A percentile compares a stretch with the other conserved stretches of the same genome.
These are phyloP conservation scores for Tricholoma matsutake DNA, from an alignment of 768 basidiomycete genomes.

Conservation along the genomic window DNA sequence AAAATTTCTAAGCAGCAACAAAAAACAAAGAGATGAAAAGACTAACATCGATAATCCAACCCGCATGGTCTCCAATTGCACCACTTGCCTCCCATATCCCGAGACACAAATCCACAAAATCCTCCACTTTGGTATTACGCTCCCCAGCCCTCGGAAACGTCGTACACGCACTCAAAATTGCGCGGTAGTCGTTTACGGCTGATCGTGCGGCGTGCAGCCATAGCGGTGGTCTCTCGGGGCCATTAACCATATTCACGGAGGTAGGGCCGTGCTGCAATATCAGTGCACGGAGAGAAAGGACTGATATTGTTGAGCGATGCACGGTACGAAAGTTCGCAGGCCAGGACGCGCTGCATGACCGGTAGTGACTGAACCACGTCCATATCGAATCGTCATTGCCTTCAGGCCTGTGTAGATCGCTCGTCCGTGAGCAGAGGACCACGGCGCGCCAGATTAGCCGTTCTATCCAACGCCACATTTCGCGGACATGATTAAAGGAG, in stretches of 20 bases:
- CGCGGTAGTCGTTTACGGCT: slow-evolving; percentile 69
- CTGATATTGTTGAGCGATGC: slow-evolving; percentile 68
- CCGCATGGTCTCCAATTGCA: slow-evolving; percentile 54
- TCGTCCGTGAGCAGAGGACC: slow-evolving; percentile 53
- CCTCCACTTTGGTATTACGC: slow-evolving; percentile 73
- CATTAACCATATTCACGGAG: slow-evolving; percentile 2
- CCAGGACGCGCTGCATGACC: slow-evolving; percentile 64
- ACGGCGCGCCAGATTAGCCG: slow-evolving; percentile 79
- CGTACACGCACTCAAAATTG: slow-evolving; percentile 64
- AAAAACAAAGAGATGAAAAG: slow-evolving; percentile 2
- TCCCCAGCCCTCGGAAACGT: slow-evolving; percentile 81
- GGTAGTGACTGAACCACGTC: slow-evolving; percentile 62
- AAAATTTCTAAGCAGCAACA: slow-evolving; percentile 1
- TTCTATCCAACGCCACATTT: slow-evolving; percentile 87
- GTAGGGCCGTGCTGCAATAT: slow-evolving; percentile 43
- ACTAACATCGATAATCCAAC: slow-evolving; percentile 83
- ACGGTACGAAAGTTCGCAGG: slow-evolving; percentile 73
- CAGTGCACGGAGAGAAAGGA: slow-evolving; percentile 73
- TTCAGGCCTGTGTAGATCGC: slow-evolving; percentile 34
- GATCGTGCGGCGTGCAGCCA: slow-evolving; percentile 69
- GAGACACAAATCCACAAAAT: slow-evolving; percentile 78
- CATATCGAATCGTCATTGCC: slow-evolving; percentile 42
- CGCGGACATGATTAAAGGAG: slow-evolving; percentile 67
- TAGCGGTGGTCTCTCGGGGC: slow-evolving; percentile 33
- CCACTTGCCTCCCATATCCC: slow-evolving; percentile 80